Evolutionary conservation across 495 filamentous ascomycete genomes (phyloP), one percentile per base, ranked within the genome.

Genomic region (Trichoderma gamsii): DNA sequence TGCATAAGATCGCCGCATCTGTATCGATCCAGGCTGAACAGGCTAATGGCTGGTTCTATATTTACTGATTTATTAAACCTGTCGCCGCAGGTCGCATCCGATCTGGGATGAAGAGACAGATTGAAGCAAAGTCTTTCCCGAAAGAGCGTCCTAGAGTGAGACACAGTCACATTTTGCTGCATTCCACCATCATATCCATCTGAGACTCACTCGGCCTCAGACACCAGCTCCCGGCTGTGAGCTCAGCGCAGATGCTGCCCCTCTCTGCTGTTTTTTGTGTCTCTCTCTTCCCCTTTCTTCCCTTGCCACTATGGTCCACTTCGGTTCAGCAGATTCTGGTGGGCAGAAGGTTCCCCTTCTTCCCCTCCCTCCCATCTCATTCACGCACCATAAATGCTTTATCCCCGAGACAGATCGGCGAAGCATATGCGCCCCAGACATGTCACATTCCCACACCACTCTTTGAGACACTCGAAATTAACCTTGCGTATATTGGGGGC

Each of bases 331-430:
- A 32, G 25, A 61, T 61, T 16, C 1, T 61, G 9, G 56, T 6
- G 4, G 9, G 5, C 16, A 18, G 15, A 61, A 49, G 9, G 4
- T 49, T 49, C 44, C 35, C 44, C 44, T 49, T n/a, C 44, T 49
- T n/a, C 44, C 18, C 44, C n/a, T n/a, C 13, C 15, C 44, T 49
- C 44, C 44, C 7, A 49, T 13, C 44, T 16, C 13, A 38, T 49
- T 49, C 44, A 49, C 44, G 13, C 44, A 29, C 56, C 25, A 61
- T 61, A 1, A 32, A 32, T 61, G 4, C 32, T 23, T 11, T 56
- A 49, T 52, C 49, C 56, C 25, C 56, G 56, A 61, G n/a, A 18
- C 25, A 61, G 56, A 61, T 61, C 56, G 27, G 56, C 56, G 56
- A 23, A 25, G 56, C 56, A 61, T 4, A 61, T 61, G 56, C 56